phyloP scores from a whole-genome alignment of 345 rosid genomes.

The Gossypium herbaceum region DNA sequence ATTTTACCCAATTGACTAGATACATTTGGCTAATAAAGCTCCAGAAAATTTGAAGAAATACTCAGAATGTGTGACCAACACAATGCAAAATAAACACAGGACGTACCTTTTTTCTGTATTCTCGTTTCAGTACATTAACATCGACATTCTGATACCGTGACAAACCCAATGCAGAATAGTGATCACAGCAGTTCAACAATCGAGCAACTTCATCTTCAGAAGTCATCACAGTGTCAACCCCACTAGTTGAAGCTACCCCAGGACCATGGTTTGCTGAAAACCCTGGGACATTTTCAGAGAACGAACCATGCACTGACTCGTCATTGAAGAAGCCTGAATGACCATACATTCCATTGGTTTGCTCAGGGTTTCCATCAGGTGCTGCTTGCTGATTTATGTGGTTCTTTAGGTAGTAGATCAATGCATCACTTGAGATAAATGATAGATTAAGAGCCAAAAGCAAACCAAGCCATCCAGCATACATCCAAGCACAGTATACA shows the following conservation, averaged over 20 bases:
- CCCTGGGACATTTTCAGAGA: slow-evolving; percentile 57
- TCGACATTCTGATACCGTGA: slow-evolving; percentile 64
- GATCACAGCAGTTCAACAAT: slow-evolving; percentile 73
- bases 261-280: slow-evolving; percentile 58
- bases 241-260: slow-evolving; percentile 85
- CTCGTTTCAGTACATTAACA: slow-evolving; percentile 65
- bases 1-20: not conserved
- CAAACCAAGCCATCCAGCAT: slow-evolving; percentile 83
- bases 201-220: slow-evolving; percentile 92
- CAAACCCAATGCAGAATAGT: slow-evolving; percentile 77
- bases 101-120: slow-evolving; percentile 88
- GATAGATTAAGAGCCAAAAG: slow-evolving; percentile 80
- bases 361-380: slow-evolving; percentile 38
- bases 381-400: slow-evolving; percentile 48
- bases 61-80: not conserved
- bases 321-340: slow-evolving; percentile 35
- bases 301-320: slow-evolving; percentile 53
- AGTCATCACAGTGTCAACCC: slow-evolving; percentile 71
- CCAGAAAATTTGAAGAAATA: slow-evolving; percentile 5
- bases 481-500: slow-evolving; percentile 68
- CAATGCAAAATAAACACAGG: slow-evolving; percentile 17
- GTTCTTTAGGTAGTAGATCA: slow-evolving; percentile 70
- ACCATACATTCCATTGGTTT: slow-evolving; percentile 41
- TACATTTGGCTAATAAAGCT: not conserved
- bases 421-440: slow-evolving; percentile 83